Conservation (phyloP, 129 eudicot genomes). For the Chrysanthemum seticuspe region DNA sequence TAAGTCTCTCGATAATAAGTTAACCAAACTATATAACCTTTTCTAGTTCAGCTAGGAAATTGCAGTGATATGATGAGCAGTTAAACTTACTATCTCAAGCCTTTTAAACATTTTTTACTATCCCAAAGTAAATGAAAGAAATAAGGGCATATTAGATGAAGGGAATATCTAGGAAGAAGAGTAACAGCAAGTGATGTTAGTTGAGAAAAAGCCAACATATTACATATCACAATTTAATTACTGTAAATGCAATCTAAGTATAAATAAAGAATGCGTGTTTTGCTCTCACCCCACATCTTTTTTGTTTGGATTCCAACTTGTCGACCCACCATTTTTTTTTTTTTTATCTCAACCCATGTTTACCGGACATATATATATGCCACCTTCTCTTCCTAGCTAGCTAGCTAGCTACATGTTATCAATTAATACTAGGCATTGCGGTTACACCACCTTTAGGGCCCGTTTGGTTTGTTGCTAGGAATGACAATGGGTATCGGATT, state of each 20-base stretch:
- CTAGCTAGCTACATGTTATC: neutral
- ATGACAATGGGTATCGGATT: too few relatives aligned
- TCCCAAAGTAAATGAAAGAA: too few relatives aligned
- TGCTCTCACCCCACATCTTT: conserved; percentile 44
- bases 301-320: conserved; percentile 7
- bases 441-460: too few relatives aligned
- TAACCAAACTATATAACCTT: too few relatives aligned
- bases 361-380: neutral
- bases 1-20: too few relatives aligned
- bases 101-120: too few relatives aligned
- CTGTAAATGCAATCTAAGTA: neutral
- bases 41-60: too few relatives aligned
- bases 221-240: neutral
- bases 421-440: too few relatives aligned
- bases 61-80: too few relatives aligned
- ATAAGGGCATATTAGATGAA: neutral
- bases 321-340: neutral
- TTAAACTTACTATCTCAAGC: too few relatives aligned
- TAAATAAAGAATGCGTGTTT: conserved; percentile 37
- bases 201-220: conserved; percentile 7
- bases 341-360: neutral
- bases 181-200: neutral
- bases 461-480: too few relatives aligned
- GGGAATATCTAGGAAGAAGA: conserved; percentile 12
- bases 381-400: neutral